Evolutionary conservation across 345 rosid genomes (phyloP), one percentile per base, ranked within the genome.

Genomic region (Cardamine chenopodiifolia): DNA sequence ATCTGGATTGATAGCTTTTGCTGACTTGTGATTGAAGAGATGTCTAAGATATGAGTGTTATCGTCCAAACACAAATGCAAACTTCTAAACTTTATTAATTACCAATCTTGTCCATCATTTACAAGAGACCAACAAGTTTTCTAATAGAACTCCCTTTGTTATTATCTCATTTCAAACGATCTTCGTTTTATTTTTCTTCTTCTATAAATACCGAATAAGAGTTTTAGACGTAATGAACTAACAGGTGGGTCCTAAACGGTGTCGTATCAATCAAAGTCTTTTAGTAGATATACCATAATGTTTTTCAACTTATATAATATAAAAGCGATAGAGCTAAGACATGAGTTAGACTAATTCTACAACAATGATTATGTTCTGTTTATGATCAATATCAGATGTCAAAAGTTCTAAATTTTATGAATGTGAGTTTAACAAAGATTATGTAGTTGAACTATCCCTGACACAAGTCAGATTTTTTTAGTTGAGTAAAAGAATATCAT

Each of bases 51-150:
- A 70, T 56, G 61, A 63, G 76, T 64, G 61, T 77, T 70, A 64
- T 34, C 53, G 67, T 70, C 67, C 66, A 77, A 77, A 77, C 72
- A 77, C 48, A 71, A 47, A 76, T 26, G 54, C 80, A 70, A 56
- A 35, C 71, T 28, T 76, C 59, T 69, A 76, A 76, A 59, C 71
- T 77, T 77, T 75, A 47, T 70, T 77, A 63, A 76, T 77, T 77
- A 63, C 62, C 80, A 77, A 70, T 70, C 80, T 77, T 70, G 47
- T 77, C 80, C 40, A 76, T 76, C 80, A 62, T 50, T 62, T 47
- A 48, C 37, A 48, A 63, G 28, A 45, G 60, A 70, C 64, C 53
- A 45, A 62, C 71, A 70, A 54, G 65, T 34, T 76, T 54, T 69
- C 25, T 26, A 54, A 57, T 47, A 66, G 71, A 63, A 64, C 60